phyloP scores from a whole-genome alignment of 164 flowering plant species.

The grape (Vitis vinifera) region ASM3070453v1 NC_081819.1:1793001-1793500 shows the following conservation, averaged over 20 bases:
- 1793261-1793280: too few species aligned
- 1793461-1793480: too few species aligned
- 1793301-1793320: not conserved
- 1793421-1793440: too few species aligned
- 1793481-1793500: too few species aligned
- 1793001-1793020: not conserved
- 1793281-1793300: too few species aligned
- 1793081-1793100: not conserved
- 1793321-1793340: not conserved
- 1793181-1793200: slow-evolving; percentile 42
- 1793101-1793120: slow-evolving; percentile 73
- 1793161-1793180: slow-evolving; percentile 81
- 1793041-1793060: not conserved
- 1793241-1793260: too few species aligned
- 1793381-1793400: too few species aligned
- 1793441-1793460: too few species aligned
- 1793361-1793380: too few species aligned
- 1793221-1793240: not conserved
- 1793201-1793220: too few species aligned
- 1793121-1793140: slow-evolving; percentile 81
- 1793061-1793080: not conserved
- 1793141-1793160: slow-evolving; percentile 78
- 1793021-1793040: not conserved
- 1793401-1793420: too few species aligned
- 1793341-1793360: not conserved